Conservation (phyloP, 768 basidiomycete species). For the Phaeotremella fagi region DNA sequence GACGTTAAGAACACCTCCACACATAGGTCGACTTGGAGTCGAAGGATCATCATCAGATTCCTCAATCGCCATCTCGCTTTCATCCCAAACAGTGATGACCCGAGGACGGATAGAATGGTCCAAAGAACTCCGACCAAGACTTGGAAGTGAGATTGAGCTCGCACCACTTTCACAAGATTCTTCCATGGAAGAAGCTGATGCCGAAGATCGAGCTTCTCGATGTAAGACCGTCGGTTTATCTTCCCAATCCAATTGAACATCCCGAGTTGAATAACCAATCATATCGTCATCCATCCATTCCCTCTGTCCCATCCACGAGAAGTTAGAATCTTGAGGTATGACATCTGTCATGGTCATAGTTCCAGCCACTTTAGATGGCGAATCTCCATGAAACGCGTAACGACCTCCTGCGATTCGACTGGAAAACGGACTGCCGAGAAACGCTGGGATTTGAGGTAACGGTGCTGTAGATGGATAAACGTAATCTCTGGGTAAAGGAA, state of each 20-base stretch:
- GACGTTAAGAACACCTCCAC: neutral
- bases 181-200: slow-evolving; percentile 34
- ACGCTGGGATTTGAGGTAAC: slow-evolving; percentile 28
- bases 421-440: slow-evolving; percentile 40
- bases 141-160: slow-evolving; percentile 24
- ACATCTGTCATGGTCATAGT: slow-evolving; percentile 7
- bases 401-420: slow-evolving; percentile 18
- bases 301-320: slow-evolving; percentile 18
- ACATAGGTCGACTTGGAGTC: slow-evolving; percentile 17
- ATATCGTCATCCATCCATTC: slow-evolving; percentile 19
- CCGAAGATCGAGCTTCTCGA: slow-evolving; percentile 20
- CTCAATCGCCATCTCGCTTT: neutral
- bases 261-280: too few relatives aligned
- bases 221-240: slow-evolving; percentile 2
- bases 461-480: slow-evolving; percentile 35
- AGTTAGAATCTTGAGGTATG: slow-evolving; percentile 6
- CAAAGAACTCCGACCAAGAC: slow-evolving; percentile 28
- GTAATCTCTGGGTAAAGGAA: slow-evolving; percentile 5
- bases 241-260: neutral
- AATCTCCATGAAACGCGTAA: slow-evolving; percentile 11
- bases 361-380: slow-evolving; percentile 7
- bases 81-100: slow-evolving; percentile 27
- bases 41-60: slow-evolving; percentile 12
- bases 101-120: slow-evolving; percentile 24
- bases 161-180: slow-evolving; percentile 31